Evolutionary conservation across 495 filamentous ascomycete species (phyloP).

Genomic region (Hypoxylon trugodes): DNA sequence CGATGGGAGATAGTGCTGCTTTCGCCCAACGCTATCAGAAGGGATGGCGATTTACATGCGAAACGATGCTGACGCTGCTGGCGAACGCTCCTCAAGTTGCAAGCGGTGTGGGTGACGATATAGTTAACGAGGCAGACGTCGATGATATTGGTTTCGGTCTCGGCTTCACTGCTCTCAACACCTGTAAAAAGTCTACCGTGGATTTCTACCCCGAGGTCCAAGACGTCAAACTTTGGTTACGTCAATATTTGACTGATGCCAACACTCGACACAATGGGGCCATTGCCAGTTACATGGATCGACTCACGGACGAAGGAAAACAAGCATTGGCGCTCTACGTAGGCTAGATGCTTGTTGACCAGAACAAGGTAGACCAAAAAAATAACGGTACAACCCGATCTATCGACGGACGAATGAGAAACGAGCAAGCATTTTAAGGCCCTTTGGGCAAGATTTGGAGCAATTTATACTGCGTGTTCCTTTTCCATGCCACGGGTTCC

Average conservation of each 20-base stretch:
- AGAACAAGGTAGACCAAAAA: conserved; percentile 27
- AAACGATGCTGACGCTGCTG: conserved; percentile 85
- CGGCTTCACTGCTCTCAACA: conserved; percentile 90
- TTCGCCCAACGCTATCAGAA: conserved; percentile 81
- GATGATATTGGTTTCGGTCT: conserved; percentile 95
- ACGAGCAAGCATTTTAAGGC: conserved; percentile 21
- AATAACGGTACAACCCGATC: conserved; percentile 14
- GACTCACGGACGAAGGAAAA: conserved; percentile 52
- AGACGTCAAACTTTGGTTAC: conserved; percentile 83
- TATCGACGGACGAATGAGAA: conserved; percentile 22
- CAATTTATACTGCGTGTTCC: background rate
- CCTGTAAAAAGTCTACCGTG: conserved; percentile 70
- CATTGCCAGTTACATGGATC: conserved; percentile 49
- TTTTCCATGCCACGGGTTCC: background rate
- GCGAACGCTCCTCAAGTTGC: conserved; percentile 82
- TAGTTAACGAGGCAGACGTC: conserved; percentile 83
- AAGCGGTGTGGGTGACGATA: conserved; percentile 69
- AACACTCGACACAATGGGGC: conserved; percentile 53
- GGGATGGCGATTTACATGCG: conserved; percentile 87
- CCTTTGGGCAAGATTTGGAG: background rate
- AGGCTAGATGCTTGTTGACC: conserved; percentile 31
- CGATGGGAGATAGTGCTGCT: conserved; percentile 78
- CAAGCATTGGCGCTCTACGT: conserved; percentile 54
- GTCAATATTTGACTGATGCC: conserved; percentile 68
- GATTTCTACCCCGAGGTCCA: conserved; percentile 85